Evolutionary conservation across 169 alveolate species (phyloP), one percentile per base, ranked within the genome.

Genomic region (Cryptosporidium ryanae): DNA sequence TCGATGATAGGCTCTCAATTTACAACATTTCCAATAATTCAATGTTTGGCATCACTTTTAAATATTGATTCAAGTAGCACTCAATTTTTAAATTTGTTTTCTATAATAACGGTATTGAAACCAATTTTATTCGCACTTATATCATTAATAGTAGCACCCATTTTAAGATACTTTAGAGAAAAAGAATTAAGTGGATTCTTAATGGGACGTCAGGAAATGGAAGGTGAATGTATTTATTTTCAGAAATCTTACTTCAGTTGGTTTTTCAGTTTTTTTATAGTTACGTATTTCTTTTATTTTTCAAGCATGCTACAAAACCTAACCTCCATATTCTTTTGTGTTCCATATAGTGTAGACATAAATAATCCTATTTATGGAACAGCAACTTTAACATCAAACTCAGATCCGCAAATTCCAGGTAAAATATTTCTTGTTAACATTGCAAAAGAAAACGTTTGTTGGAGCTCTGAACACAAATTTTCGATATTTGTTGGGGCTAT

Each of bases 221-320:
- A 76, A 46, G 87, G 87, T n/a, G 87, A 76, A 43, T 76, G 87
- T 12, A 13, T 76, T 4, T 65, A 76, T 55, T 76, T 76, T 59
- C 87, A 76, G 21, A 76, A 59, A 18, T 76, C 87, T 27, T 76
- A 21, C 46, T 59, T 76, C 38, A 34, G 76, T 43, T 76, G 87
- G 87, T 59, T 76, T 44, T 59, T 76, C 65, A 76, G 87, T 18
- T 12, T 76, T 25, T 76, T 76, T 18, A 59, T 76, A 13, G 87
- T 76, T 17, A 57, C 87, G 5, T 59, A 27, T 44, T 76, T 76
- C 29, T 32, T 59, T 4, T 76, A 76, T 55, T 76, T 21, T 31
- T 43, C 87, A 43, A 43, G 17, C 6, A 76, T 23, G n/a, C 5
- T 61, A 23, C 57, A 34, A 76, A 46, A 61, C n/a, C 21, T 76